Evolutionary conservation across 2,329 filamentous ascomycete species (phyloP).

Genomic region (Clonostachys solani): DNA sequence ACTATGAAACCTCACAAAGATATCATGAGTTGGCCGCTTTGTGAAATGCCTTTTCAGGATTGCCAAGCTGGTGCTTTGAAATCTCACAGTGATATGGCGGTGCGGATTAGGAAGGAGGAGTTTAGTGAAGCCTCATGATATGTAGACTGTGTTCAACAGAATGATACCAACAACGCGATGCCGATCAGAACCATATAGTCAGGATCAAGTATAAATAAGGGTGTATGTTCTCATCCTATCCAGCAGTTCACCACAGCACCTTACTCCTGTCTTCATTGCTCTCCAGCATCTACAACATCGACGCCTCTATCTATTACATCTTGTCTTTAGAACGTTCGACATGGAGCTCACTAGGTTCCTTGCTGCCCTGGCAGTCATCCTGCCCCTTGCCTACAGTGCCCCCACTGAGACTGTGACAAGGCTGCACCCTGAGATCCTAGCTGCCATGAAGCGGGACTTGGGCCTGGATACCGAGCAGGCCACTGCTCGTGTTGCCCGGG

Average conservation of each 20-base stretch:
- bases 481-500: slow-evolving; percentile 28
- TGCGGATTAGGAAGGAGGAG: not conserved
- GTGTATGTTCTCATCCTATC: not conserved
- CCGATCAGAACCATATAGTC: not conserved
- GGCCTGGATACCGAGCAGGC: slow-evolving; percentile 30
- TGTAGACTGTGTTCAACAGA: not conserved
- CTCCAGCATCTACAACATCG: not conserved
- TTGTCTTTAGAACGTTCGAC: slow-evolving; percentile 13
- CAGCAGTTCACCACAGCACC: not conserved
- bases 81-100: not conserved
- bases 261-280: not conserved
- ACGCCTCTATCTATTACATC: not conserved
- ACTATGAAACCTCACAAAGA: no score
- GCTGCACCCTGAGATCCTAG: slow-evolving; percentile 33
- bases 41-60: not conserved
- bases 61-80: not conserved
- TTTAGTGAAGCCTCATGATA: not conserved
- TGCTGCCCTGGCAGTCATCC: slow-evolving; percentile 27
- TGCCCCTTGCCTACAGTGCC: slow-evolving; percentile 32
- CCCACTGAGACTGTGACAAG: slow-evolving; percentile 23
- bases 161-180: not conserved
- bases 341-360: slow-evolving; percentile 33
- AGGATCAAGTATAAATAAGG: not conserved
- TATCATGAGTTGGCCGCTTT: no score
- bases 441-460: slow-evolving; percentile 36